Evolutionary conservation across 495 filamentous ascomycete genomes (phyloP).

Genomic region (Penicillium desertorum): DNA sequence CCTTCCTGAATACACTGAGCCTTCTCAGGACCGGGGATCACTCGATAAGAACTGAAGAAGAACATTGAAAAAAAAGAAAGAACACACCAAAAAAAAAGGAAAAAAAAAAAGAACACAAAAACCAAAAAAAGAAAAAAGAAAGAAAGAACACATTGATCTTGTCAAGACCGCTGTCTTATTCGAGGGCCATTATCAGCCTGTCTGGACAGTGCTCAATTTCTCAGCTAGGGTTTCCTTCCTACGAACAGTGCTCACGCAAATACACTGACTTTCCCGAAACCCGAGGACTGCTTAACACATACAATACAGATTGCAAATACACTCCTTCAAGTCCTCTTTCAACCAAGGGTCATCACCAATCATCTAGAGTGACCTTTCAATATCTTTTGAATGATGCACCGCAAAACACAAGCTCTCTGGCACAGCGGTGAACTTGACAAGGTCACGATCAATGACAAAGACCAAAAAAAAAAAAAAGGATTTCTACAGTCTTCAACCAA

Average conservation of each 20-base stretch:
- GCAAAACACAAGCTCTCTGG: background rate
- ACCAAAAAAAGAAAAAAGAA: background rate
- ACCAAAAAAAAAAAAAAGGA: background rate
- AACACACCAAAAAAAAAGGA: too few species aligned
- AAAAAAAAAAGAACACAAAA: background rate
- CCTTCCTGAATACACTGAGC: conserved; percentile 37
- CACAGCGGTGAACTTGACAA: background rate
- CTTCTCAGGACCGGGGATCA: conserved; percentile 19
- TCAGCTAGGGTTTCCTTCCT: background rate
- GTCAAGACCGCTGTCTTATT: background rate
- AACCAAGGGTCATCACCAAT: background rate
- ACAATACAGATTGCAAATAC: background rate
- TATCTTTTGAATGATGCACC: background rate
- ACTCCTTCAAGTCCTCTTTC: background rate
- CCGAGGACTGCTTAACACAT: background rate
- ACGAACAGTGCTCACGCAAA: background rate
- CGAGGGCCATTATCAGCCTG: background rate
- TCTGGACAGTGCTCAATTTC: background rate
- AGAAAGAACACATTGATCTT: background rate
- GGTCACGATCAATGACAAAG: background rate
- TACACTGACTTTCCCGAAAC: background rate
- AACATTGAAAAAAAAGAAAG: background rate
- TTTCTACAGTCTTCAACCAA: background rate
- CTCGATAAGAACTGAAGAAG: conserved; percentile 34
- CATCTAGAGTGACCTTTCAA: background rate